These are phyloP conservation scores for Rhizopogon roseolus DNA, from an alignment of 768 basidiomycete species.

Conservation along the genomic window DNA sequence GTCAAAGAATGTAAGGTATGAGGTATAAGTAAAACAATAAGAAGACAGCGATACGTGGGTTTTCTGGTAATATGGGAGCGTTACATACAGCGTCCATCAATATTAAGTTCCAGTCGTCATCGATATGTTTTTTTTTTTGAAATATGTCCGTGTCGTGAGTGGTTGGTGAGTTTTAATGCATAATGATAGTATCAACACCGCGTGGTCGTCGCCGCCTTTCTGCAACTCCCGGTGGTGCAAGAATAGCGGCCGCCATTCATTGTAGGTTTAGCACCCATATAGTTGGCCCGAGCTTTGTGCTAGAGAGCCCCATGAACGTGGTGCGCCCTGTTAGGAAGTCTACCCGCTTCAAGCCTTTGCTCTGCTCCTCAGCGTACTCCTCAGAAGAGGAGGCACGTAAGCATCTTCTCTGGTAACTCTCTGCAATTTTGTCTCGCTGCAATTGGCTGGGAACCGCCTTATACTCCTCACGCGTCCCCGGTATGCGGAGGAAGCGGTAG, in stretches of 20 bases:
- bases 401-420: constrained; percentile 40
- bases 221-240: not conserved
- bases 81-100: constrained; percentile 7
- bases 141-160: constrained; percentile 11
- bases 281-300: constrained; percentile 31
- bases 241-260: constrained; percentile 8
- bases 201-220: not conserved
- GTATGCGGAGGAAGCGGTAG: constrained; percentile 37
- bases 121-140: constrained; percentile 9
- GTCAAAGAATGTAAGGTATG: not conserved
- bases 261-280: constrained; percentile 29
- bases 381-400: constrained; percentile 25
- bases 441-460: constrained; percentile 25
- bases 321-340: constrained; percentile 45
- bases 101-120: constrained; percentile 9
- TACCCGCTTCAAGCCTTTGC: constrained; percentile 47
- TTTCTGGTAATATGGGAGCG: not conserved
- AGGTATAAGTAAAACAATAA: constrained; percentile 1
- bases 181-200: constrained; percentile 23
- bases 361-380: constrained; percentile 33
- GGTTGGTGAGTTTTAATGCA: constrained; percentile 2
- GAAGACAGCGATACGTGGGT: not conserved
- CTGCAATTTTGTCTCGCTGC: constrained; percentile 30
- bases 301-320: constrained; percentile 43
- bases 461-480: constrained; percentile 38